These are phyloP conservation scores for Sporothrix dimorphospora DNA, from an alignment of 2,329 filamentous ascomycete genomes.

Conservation along the genomic window DNA sequence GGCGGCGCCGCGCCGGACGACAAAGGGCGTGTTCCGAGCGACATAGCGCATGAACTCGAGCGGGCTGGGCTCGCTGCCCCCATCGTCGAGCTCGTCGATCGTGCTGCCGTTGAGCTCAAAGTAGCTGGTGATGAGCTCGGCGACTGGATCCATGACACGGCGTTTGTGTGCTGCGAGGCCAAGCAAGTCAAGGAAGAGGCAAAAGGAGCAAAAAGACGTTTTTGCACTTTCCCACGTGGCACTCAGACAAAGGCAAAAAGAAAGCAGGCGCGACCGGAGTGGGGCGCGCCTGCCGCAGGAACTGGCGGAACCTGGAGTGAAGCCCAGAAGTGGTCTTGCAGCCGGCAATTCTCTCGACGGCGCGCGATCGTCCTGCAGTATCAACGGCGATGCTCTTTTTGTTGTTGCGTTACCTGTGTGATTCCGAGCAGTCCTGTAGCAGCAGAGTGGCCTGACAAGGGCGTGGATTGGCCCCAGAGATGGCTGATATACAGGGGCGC, in stretches of 20 bases:
- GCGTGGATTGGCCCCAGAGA: neutral
- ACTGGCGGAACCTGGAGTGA: neutral
- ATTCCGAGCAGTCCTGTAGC: neutral
- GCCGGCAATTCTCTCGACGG: neutral
- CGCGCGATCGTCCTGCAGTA: neutral
- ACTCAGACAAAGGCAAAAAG: neutral
- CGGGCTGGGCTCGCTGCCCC: slow-evolving; percentile 63
- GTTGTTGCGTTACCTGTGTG: neutral
- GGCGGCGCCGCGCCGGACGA: slow-evolving; percentile 65
- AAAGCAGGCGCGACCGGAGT: slow-evolving; percentile 12
- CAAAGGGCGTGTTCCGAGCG: slow-evolving; percentile 72
- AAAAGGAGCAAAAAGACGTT: too few species aligned
- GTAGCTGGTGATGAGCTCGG: slow-evolving; percentile 67
- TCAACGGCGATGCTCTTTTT: neutral
- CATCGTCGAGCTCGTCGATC: slow-evolving; percentile 61
- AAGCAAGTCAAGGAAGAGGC: neutral
- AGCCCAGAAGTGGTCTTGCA: neutral
- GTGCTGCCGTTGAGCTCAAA: slow-evolving; percentile 68
- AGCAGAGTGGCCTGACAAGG: neutral
- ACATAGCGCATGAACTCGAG: slow-evolving; percentile 82
- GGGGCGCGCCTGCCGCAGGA: neutral
- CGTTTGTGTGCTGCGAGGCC: neutral
- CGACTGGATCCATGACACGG: slow-evolving; percentile 45
- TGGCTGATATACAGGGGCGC: neutral
- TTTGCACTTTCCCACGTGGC: slow-evolving; percentile 1